phyloP scores from a whole-genome alignment of 495 filamentous ascomycete genomes.

The Xylaria curta region DNA sequence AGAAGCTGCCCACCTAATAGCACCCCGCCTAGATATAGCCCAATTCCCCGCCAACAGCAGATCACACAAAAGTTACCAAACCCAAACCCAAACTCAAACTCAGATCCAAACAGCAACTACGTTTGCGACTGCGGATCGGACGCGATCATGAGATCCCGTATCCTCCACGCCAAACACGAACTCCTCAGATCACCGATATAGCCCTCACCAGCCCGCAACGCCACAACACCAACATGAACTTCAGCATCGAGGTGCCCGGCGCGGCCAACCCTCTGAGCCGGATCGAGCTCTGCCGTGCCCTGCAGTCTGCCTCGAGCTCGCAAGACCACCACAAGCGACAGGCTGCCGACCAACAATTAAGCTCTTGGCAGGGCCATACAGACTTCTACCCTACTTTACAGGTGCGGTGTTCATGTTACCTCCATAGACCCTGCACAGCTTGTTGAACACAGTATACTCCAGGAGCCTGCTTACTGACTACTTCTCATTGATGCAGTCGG shows the following conservation, averaged over 20 bases:
- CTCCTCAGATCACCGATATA: slow-evolving; percentile 1
- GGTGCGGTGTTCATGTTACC: slow-evolving; percentile 50
- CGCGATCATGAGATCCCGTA: slow-evolving; percentile 4
- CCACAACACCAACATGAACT: slow-evolving; percentile 44
- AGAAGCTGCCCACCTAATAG: no score
- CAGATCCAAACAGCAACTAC: background rate
- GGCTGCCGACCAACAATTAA: slow-evolving; percentile 80
- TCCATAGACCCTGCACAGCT: background rate
- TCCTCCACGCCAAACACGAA: background rate
- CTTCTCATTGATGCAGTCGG: slow-evolving; percentile 62
- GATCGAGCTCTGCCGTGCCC: slow-evolving; percentile 71
- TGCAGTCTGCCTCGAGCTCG: slow-evolving; percentile 72
- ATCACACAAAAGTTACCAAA: background rate
- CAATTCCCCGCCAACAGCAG: background rate
- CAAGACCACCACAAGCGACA: slow-evolving; percentile 75
- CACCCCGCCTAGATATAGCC: slow-evolving; percentile 1
- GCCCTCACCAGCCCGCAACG: background rate
- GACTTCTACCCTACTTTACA: slow-evolving; percentile 84
- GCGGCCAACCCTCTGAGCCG: slow-evolving; percentile 61
- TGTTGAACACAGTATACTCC: background rate
- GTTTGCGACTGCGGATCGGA: background rate
- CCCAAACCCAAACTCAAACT: background rate
- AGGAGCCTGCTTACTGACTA: slow-evolving; percentile 26
- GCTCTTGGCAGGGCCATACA: slow-evolving; percentile 78
- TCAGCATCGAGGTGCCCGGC: slow-evolving; percentile 61